Evolutionary conservation across 768 basidiomycete species (phyloP), one percentile per base, ranked within the genome.

Genomic region (Suillus bovinus): DNA sequence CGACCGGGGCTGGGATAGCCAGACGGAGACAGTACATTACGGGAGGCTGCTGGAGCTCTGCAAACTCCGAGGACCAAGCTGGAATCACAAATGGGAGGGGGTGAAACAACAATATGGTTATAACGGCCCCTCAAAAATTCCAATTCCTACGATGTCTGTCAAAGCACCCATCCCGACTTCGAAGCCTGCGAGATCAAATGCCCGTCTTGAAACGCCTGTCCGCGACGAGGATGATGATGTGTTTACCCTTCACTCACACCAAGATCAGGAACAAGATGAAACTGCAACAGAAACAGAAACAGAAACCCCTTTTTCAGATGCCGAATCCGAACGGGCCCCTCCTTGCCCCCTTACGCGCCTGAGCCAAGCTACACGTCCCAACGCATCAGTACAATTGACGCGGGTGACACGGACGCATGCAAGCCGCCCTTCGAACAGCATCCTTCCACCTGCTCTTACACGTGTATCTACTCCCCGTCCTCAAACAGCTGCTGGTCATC

Each of bases 41-140:
- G 86, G 86, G 22, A 90, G 92, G 71, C 74, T 96, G 34, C 76
- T 96, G 63, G 93, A 94, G 72, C 78, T 96, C 4, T 91, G 91
- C 52, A 91, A 90, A 46, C 70, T 94, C 68, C 90, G 86, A 75
- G 94, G 91, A 11, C 80, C 79, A 61, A 89, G 84, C 69, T 96
- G 93, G 93, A 84, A 80, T 34, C 88, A 86, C 34, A 93, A 93
- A 74, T 96, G 94, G 94, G 78, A 78, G 38, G 79, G 79, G 65
- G 86, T 91, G 59, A 94, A 89, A 77, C 70, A 71, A 38, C 84
- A 85, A 66, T 72, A 85, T 65, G 79, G 78, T 14, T 80, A 82
- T 64, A 75, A 67, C 31, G 64, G 63, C 27, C 57, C 57, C 38
- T 62, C 72, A 63, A 62, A 49, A 29, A 52, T 54, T n/a, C 52